Evolutionary conservation across 2,329 filamentous ascomycete species (phyloP), one percentile per base, ranked within the genome.

Genomic region (Thelonectria blattea): DNA sequence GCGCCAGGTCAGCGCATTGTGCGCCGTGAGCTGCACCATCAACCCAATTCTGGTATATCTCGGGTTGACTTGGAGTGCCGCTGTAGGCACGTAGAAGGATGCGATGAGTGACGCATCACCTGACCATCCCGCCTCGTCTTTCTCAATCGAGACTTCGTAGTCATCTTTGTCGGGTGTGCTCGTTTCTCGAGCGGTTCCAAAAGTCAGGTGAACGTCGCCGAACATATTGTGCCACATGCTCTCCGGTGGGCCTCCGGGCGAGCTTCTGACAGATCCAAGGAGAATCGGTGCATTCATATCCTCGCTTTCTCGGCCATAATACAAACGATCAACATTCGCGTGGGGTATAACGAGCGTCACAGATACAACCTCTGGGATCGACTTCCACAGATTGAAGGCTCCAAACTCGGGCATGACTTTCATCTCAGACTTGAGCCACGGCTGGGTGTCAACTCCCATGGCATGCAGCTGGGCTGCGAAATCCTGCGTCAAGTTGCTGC

Each of bases 61-160:
- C 5, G 73, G 72, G 39, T 78, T 73, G 5, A 71, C 56, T 43
- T 77, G 74, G 0, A 81, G 66, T 1, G 70, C 60, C 3, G 67
- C 65, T 1, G 78, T 70, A 3, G 79, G 74, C 4, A 77, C 75
- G 22, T 77, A 75, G 65, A 80, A 81, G 0, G 78, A 78, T 3
- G 72, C 76, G 45, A 81, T 58, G 17, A 83, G 65, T 1, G 78
- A 65, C 5, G 78, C 75, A 0, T 67, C 62, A 9, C 79, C 78
- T 0, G 65, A 59, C 78, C 76, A 81, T 14, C 74, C 74, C 15
- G 64, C 60, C 6, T 63, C 56, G 48, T 81, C 79, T 15, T 75
- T 71, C 5, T 72, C 63, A 3, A 81, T 60, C 0, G 61, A 56
- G 18, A 79, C 54, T 7, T 66, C 58, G n/a, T 75, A 76, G 3